Percentiles rank a stretch among this genome's conserved stretches.
Conservation (phyloP, 768 basidiomycete species). For the Hygrocybe punicea region DNA sequence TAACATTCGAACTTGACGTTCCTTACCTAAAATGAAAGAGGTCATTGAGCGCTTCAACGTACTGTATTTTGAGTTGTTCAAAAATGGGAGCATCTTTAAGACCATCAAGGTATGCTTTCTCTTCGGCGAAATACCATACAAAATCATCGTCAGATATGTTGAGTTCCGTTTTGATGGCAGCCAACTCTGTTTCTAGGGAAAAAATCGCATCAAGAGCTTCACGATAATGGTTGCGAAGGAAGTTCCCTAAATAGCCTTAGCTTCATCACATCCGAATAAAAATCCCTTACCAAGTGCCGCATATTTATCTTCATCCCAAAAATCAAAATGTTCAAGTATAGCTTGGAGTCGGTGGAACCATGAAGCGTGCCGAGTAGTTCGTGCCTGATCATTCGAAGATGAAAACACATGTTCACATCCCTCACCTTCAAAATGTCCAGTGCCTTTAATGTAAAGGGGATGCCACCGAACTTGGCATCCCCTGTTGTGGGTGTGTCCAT, state of each 20-base stretch:
- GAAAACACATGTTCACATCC: no score
- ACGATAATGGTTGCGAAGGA: neutral
- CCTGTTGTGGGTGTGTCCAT: conserved; percentile 21
- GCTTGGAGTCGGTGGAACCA: no score
- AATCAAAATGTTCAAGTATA: no score
- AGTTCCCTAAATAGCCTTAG: neutral
- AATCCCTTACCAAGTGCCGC: neutral
- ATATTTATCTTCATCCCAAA: no score
- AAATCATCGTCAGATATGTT: neutral
- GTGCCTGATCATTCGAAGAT: no score
- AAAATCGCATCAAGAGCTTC: neutral
- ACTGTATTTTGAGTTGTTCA: neutral
- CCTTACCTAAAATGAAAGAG: neutral
- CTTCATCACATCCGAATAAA: neutral
- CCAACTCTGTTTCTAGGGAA: neutral
- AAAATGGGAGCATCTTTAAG: neutral
- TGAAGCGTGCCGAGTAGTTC: no score
- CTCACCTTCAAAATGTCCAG: conserved; percentile 22
- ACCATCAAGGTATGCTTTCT: neutral
- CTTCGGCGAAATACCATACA: neutral
- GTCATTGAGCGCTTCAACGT: neutral
- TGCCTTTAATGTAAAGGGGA: conserved; percentile 19
- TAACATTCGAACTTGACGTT: no score
- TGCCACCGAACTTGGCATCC: conserved; percentile 21
- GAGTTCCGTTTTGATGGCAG: neutral